A percentile compares a stretch with the other conserved stretches of the same genome.
Conservation (phyloP, 2,329 filamentous ascomycete genomes). For the Aureobasidium sp. region DNA sequence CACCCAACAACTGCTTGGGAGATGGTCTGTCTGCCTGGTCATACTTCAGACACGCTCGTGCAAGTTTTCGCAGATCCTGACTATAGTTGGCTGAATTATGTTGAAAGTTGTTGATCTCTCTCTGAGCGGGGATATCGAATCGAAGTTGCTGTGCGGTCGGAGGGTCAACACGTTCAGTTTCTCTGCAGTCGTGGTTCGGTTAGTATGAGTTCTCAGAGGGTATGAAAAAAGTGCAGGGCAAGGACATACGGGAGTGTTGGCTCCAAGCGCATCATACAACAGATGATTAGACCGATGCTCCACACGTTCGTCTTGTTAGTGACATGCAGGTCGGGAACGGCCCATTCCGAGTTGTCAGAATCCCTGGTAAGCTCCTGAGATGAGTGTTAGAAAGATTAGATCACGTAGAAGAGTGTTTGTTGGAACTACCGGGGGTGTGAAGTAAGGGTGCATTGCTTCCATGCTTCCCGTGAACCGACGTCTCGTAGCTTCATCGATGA, state of each 20-base stretch:
- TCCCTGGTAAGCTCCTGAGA: background rate
- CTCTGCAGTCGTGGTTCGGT: background rate
- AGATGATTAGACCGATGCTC: background rate
- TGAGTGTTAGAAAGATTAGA: background rate
- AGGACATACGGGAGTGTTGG: background rate
- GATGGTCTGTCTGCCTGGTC: background rate
- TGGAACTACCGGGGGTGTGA: background rate
- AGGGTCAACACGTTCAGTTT: background rate
- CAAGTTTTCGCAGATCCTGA: background rate
- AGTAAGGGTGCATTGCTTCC: background rate
- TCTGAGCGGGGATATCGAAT: background rate
- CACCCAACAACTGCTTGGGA: background rate
- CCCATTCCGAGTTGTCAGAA: background rate
- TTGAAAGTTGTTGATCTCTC: background rate
- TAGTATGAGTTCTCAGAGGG: background rate
- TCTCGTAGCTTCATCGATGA: background rate
- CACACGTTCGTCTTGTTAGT: background rate
- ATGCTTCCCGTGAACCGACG: background rate
- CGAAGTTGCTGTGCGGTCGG: background rate
- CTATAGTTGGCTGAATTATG: background rate
- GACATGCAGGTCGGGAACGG: background rate
- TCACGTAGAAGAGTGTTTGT: background rate
- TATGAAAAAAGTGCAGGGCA: background rate
- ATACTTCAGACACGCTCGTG: background rate
- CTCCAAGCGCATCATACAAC: background rate